Base-by-base conservation (phyloP, 78 protist genomes). In the Polysphondylium violaceum region DNA sequence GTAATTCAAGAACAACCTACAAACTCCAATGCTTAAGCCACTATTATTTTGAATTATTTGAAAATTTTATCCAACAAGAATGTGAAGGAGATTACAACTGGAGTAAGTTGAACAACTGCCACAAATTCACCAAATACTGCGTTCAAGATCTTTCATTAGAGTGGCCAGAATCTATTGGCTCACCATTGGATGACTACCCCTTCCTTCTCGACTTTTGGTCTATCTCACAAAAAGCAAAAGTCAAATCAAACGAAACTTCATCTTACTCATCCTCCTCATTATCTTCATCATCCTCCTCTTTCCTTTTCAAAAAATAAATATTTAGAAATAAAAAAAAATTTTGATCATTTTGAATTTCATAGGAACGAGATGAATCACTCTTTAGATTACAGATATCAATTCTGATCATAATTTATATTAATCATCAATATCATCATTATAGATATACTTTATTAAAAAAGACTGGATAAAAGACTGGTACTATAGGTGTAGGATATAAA, bases 401-500 rank as follows among this genome's bases (percentile, higher is more conserved):
- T 11, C 11, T 47, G 23, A 14, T 47, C 11, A 47, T 14, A 47
- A 47, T 47, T 14, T 47, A 47, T 47, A 47, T 47, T 47, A 47
- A 50, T 51, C 7, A 21, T 19, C 21, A 35, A 9, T n/a, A 58
- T 68, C 19, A 38, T 47, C 1, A 27, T 25, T 51, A 25, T 65
- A 93, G 98, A 47, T 94, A 96, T 53, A 78, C 51, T 35, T 27
- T 67, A 35, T 67, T 96, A 35, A 86, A 55, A 38, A 69, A 87
- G 36, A 40, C 21, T 12, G 97, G 97, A 17, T 2, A 25, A 55
- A 98, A 98, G 95, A 99, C 99, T 6, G 99, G 99, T 36, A 99
- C 99, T 2, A 99, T 76, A 11, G 99, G 99, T 47, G 76, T 98
- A 3, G 92, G 97, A 31, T 99, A 56, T 94, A 94, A 97, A 21